Evolutionary conservation across 352 stramenopile species (phyloP), one percentile per base, ranked within the genome.

Genomic region (Globisporangium takayamanum): DNA sequence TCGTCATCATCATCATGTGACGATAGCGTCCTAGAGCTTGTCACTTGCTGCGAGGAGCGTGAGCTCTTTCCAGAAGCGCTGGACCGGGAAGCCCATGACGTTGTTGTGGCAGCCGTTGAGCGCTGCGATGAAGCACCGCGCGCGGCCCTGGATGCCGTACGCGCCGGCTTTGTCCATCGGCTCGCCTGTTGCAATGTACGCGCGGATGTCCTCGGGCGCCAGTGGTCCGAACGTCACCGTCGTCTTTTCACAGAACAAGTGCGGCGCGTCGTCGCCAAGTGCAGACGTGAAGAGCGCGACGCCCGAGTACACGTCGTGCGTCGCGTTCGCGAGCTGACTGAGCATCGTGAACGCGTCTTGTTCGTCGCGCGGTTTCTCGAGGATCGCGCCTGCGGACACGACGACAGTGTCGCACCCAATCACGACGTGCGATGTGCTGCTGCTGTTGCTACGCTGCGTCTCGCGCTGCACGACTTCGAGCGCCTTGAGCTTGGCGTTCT

Each of bases 151-250:
- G 53, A 97, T 89, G 10, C 89, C 91, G 67, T 97, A 97, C 6
- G 84, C 72, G 37, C 91, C 89, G 0, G 89, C 86, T 61, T 97
- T 97, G 67, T 97, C 91, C 88, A 97, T 96, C 1, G 90, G 89
- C 60, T 97, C 89, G 2, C 84, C 84, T 1, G 83, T 96, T 28
- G 76, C 72, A 50, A 96, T 93, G 60, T 97, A 97, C 25, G 75
- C 67, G 22, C 66, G 73, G 59, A 91, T 92, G 53, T 88, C 84
- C 51, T 74, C 66, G 0, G 68, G 64, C 26, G 82, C 68, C n/a
- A 92, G 60, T 5, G 53, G 59, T 1, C 72, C 76, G 37, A 89
- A 88, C n/a, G 72, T 73, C 25, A 89, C 67, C 18, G 59, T 72
- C 3, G 74, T 93, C 60, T 75, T 78, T 50, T 89, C 78, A 56